Percentiles rank a stretch among this genome's conserved stretches.
These are phyloP conservation scores for Podila verticillata DNA, from an alignment of 192 early-diverging fungal species.

Conservation along the genomic window DNA sequence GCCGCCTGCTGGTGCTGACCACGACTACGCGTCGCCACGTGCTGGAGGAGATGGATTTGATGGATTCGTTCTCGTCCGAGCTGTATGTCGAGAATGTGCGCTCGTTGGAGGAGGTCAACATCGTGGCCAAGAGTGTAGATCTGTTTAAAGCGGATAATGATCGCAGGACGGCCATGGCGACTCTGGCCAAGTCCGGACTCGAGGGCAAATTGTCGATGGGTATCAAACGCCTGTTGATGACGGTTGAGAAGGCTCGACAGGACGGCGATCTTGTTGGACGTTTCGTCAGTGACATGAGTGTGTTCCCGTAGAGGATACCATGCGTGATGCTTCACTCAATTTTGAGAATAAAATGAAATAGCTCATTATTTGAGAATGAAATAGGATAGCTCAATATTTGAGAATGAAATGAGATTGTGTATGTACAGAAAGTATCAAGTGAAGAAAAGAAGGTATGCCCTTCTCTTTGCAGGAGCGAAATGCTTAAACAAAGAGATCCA, in stretches of 20 bases:
- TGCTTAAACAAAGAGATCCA: too few species aligned
- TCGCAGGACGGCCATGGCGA: slow-evolving; percentile 59
- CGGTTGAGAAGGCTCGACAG: slow-evolving; percentile 92
- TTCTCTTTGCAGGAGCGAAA: too few species aligned
- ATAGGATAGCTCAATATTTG: too few species aligned
- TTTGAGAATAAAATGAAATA: too few species aligned
- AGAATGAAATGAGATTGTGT: too few species aligned
- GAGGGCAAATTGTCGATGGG: slow-evolving; percentile 76
- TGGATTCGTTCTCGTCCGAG: slow-evolving; percentile 85
- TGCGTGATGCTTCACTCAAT: too few species aligned
- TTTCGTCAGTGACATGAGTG: slow-evolving; percentile 69
- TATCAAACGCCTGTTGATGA: slow-evolving; percentile 93
- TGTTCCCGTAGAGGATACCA: slow-evolving; percentile 5
- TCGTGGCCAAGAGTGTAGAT: slow-evolving; percentile 73
- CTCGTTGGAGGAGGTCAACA: slow-evolving; percentile 74
- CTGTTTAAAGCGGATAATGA: slow-evolving; percentile 76
- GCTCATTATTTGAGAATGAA: too few species aligned
- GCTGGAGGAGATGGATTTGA: slow-evolving; percentile 88
- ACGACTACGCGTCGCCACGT: slow-evolving; percentile 87
- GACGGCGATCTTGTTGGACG: slow-evolving; percentile 82
- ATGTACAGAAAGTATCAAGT: too few species aligned
- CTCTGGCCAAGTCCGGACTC: slow-evolving; percentile 62
- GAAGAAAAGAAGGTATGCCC: too few species aligned
- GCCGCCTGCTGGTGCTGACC: slow-evolving; percentile 87
- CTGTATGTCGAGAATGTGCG: slow-evolving; percentile 84